Evolutionary conservation across 176 grass and related monocot species (phyloP).

Genomic region (Phyllostachys edulis): DNA sequence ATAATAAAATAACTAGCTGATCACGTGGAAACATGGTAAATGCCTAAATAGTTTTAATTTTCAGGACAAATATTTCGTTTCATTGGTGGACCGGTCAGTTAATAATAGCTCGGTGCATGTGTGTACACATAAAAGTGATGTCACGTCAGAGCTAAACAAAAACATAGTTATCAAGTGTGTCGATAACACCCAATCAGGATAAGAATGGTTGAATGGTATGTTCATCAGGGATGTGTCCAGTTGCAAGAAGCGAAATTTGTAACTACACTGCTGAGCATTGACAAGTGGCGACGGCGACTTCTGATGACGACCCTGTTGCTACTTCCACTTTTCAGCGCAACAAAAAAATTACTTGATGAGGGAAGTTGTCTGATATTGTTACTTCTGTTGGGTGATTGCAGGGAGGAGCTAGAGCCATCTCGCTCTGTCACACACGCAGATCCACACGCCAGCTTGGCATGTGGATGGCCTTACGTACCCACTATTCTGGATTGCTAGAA

Average conservation of each 20-base stretch:
- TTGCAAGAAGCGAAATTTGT: not conserved
- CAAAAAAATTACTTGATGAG: not conserved
- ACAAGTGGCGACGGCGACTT: not conserved
- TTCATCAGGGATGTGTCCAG: not conserved
- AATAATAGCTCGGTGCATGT: too few relatives aligned
- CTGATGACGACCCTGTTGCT: not conserved
- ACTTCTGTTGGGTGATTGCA: too few relatives aligned
- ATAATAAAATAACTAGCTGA: too few relatives aligned
- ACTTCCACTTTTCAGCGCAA: not conserved
- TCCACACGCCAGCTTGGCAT: not conserved
- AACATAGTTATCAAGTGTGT: not conserved
- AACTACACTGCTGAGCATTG: not conserved
- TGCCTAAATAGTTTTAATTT: too few relatives aligned
- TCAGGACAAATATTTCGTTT: too few relatives aligned
- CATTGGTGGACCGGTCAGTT: too few relatives aligned
- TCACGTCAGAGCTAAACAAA: not conserved
- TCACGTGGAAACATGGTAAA: too few relatives aligned
- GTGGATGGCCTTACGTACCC: too few relatives aligned
- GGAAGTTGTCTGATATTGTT: not conserved
- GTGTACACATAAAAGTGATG: too few relatives aligned
- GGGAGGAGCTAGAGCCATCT: not conserved
- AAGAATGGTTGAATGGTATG: constrained; percentile 20
- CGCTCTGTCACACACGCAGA: not conserved
- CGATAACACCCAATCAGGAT: not conserved
- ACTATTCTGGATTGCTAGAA: too few relatives aligned